These are phyloP conservation scores for Bertia moriformis DNA, from an alignment of 2,329 filamentous ascomycete genomes.

Conservation along the genomic window DNA sequence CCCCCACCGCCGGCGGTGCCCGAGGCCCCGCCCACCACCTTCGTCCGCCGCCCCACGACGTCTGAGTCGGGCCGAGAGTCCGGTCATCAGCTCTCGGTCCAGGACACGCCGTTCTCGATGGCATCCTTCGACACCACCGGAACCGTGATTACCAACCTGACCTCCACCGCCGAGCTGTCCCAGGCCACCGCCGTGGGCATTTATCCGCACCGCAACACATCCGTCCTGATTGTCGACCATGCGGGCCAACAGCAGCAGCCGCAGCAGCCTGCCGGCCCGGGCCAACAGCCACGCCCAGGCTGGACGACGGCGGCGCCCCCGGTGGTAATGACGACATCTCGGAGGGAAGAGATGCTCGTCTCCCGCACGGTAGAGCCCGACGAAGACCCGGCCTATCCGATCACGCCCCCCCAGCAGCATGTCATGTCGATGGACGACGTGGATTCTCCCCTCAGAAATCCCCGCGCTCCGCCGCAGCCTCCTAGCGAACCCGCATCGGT, in stretches of 20 bases:
- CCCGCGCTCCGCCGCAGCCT: slow-evolving; percentile 39
- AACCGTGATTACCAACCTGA: slow-evolving; percentile 31
- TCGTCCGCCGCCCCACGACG: slow-evolving; percentile 9
- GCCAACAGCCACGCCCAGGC: slow-evolving; percentile 11
- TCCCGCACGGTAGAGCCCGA: slow-evolving; percentile 5
- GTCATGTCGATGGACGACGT: slow-evolving; percentile 33
- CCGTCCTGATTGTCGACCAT: slow-evolving; percentile 44
- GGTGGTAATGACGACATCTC: slow-evolving; percentile 1
- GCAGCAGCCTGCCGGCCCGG: slow-evolving; percentile 31
- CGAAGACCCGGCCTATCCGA: slow-evolving; percentile 16
- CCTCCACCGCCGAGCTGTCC: slow-evolving; percentile 44
- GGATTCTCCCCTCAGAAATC: slow-evolving; percentile 48
- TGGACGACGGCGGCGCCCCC: slow-evolving; percentile 4
- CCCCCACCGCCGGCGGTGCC: too few relatives aligned
- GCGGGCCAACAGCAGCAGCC: too few relatives aligned
- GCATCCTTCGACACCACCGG: slow-evolving; percentile 35
- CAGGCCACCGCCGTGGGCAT: slow-evolving; percentile 49
- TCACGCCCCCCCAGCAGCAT: slow-evolving; percentile 37
- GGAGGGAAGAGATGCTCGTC: slow-evolving; percentile 6
- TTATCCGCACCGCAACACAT: slow-evolving; percentile 50
- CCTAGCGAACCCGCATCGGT: slow-evolving; percentile 25
- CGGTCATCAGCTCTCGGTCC: slow-evolving; percentile 33
- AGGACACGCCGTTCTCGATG: slow-evolving; percentile 48
- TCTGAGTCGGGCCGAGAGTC: slow-evolving; percentile 33
- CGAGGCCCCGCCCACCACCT: slow-evolving; percentile 7